These are phyloP conservation scores for Nicotiana rustica DNA, from an alignment of 305 asterid genomes.

Conservation along the genomic window DNA sequence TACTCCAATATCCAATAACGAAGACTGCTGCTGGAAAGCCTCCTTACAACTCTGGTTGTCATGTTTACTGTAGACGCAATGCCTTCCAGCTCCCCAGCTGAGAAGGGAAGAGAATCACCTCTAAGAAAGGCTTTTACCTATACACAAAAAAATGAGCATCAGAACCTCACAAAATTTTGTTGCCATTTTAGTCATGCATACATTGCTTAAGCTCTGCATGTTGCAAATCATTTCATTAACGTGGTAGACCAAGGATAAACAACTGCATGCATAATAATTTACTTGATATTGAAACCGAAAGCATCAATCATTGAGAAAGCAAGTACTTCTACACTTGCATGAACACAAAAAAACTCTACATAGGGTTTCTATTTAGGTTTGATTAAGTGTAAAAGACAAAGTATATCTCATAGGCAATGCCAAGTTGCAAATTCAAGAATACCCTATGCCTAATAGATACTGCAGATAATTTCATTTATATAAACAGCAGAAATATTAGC, in stretches of 20 bases:
- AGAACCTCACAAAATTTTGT: slow-evolving; percentile 30
- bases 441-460: slow-evolving; percentile 18
- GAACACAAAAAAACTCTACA: slow-evolving; percentile 16
- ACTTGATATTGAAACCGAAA: background rate
- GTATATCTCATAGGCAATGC: background rate
- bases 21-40: slow-evolving; percentile 76
- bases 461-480: slow-evolving; percentile 25
- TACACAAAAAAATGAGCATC: slow-evolving; percentile 33
- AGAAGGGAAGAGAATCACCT: slow-evolving; percentile 88
- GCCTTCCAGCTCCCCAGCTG: slow-evolving; percentile 91
- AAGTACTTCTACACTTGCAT: background rate
- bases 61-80: slow-evolving; percentile 77
- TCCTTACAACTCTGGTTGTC: slow-evolving; percentile 66
- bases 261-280: slow-evolving; percentile 3
- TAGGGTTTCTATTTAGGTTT: background rate
- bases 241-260: background rate
- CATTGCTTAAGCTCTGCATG: background rate
- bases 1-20: slow-evolving; percentile 93
- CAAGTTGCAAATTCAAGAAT: slow-evolving; percentile 24
- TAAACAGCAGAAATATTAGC: background rate
- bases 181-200: background rate
- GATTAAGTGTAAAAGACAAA: background rate
- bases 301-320: slow-evolving; percentile 17
- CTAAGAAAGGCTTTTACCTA: slow-evolving; percentile 94
- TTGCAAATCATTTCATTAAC: slow-evolving; percentile 19